Evolutionary conservation across 2,329 filamentous ascomycete genomes (phyloP).

Genomic region (Clarireedia hainanense): DNA sequence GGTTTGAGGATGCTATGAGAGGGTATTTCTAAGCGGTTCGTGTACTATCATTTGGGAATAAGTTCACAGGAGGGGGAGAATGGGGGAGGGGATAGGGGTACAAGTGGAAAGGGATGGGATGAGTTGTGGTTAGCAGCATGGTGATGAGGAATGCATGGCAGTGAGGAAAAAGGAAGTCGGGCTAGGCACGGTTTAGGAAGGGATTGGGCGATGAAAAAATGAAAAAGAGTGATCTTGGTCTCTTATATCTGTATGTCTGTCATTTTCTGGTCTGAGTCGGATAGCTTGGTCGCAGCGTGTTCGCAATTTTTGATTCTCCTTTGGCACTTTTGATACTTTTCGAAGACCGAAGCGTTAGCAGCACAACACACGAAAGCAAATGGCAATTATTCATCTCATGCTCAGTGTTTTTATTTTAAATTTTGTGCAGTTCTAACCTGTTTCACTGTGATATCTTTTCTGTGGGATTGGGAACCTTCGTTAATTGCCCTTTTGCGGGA

Average conservation of each 20-base stretch:
- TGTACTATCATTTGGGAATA: neutral
- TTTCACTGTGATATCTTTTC: neutral
- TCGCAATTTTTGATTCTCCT: neutral
- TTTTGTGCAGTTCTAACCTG: too few relatives aligned
- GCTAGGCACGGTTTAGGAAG: too few relatives aligned
- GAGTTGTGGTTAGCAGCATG: neutral
- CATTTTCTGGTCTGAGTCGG: too few relatives aligned
- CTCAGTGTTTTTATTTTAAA: too few relatives aligned
- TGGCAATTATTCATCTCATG: too few relatives aligned
- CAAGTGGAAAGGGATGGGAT: neutral
- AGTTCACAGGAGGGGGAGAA: neutral
- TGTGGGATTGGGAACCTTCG: too few relatives aligned
- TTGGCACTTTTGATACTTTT: neutral
- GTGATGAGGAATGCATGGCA: neutral
- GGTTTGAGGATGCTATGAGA: slow-evolving; percentile 77
- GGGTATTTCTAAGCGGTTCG: slow-evolving; percentile 50
- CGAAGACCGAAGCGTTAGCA: too few relatives aligned
- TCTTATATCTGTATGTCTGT: neutral
- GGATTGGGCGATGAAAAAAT: too few relatives aligned
- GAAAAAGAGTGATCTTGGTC: neutral
- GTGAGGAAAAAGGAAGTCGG: too few relatives aligned
- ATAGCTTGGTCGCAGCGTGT: too few relatives aligned
- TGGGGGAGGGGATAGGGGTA: neutral
- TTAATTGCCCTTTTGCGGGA: too few relatives aligned
- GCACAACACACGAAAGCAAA: too few relatives aligned